Base-by-base conservation (phyloP, 2,329 filamentous ascomycete genomes). In the Fusarium decemcellulare region DNA sequence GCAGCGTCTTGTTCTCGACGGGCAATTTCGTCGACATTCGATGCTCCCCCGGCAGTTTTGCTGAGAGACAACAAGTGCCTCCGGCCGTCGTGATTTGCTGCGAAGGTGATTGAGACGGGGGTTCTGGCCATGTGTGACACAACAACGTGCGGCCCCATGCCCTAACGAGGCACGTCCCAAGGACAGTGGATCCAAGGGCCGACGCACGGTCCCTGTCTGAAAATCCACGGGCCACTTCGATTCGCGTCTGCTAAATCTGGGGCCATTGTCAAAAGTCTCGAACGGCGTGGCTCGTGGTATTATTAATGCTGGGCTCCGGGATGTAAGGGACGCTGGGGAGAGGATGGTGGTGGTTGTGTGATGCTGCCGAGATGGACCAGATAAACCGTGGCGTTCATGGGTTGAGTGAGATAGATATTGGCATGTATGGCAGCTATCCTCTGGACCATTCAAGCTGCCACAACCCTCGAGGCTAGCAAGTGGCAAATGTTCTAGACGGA, bases 121-220 rank as follows among this genome's bases (percentile, higher is more conserved):
- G 36, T 30, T 46, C 58, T 57, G 54, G 39, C 51, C 59, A 63
- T 68, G 61, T 68, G 72, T 73, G 68, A 74, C 70, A 71, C 68
- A 71, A 65, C 48, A 63, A 69, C 61, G 57, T 71, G 62, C 72
- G 70, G 72, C 68, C 71, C 65, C 70, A 73, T 72, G 62, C 66
- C 70, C 72, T 65, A 73, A 71, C 62, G 62, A 72, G 68, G 67
- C 64, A 71, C 59, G 57, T 62, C 48, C 56, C 42, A 59, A 55
- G 61, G 54, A 74, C 70, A 74, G 72, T 74, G 60, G 57, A 61
- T 34, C 48, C 63, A 65, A 64, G 67, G 62, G 48, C 50, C 61
- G 37, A 60, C 64, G 72, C 72, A 74, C 70, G 70, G 70, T 48
- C 59, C 68, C 44, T 70, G 51, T 56, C 63, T 52, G 52, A 59